Evolutionary conservation across 2,329 filamentous ascomycete species (phyloP).

Genomic region (Calonectria leucothoes): DNA sequence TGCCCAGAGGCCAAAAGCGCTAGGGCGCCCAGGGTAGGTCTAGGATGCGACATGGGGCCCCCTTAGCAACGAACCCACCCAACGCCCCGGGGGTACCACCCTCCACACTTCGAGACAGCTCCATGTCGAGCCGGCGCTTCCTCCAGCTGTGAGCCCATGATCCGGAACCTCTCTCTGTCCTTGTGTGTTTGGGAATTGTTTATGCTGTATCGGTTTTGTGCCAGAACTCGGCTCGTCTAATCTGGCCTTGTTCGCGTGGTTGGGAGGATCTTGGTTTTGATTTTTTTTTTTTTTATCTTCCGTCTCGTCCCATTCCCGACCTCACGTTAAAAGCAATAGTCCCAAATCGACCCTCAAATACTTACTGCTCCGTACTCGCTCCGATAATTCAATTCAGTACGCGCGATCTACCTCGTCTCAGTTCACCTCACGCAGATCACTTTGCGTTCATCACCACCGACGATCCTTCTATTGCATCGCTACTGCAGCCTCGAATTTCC

Average conservation of each 20-base stretch:
- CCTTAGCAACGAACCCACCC: conserved; percentile 38
- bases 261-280: not conserved
- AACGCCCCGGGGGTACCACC: conserved; percentile 27
- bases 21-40: conserved; percentile 26
- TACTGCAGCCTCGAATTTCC: not conserved
- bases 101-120: conserved; percentile 48
- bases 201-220: conserved; percentile 28
- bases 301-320: conserved; percentile 9
- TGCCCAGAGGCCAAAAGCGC: conserved; percentile 34
- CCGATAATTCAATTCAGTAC: not conserved
- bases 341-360: conserved; percentile 3
- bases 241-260: conserved; percentile 17
- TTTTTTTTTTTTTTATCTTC: conserved; percentile 15
- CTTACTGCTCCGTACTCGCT: not conserved
- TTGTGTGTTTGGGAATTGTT: conserved; percentile 35
- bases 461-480: not conserved
- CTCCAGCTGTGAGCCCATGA: conserved; percentile 34
- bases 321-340: not conserved
- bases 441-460: not conserved
- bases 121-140: conserved; percentile 45
- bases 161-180: conserved; percentile 37
- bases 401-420: conserved; percentile 3
- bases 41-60: conserved; percentile 35
- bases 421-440: conserved; percentile 9
- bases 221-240: conserved; percentile 11